These are phyloP conservation scores for Tremella yokohamensis DNA, from an alignment of 768 basidiomycete genomes.

Conservation along the genomic window DNA sequence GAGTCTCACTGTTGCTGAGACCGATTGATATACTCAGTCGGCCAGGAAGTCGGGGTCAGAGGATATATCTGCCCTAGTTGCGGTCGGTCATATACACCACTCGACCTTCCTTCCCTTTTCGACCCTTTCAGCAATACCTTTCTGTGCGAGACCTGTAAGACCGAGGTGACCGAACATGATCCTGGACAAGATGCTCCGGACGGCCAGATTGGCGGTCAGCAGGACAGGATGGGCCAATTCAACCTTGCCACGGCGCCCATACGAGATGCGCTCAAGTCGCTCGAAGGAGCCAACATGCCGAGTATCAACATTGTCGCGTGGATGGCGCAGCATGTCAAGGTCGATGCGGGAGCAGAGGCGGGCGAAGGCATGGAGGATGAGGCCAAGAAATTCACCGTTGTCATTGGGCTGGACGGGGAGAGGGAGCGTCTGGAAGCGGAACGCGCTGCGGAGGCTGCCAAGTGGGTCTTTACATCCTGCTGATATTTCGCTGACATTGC, in stretches of 20 bases:
- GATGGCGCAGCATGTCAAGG: slow-evolving; percentile 66
- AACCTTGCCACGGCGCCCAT: slow-evolving; percentile 86
- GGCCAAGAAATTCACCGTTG: slow-evolving; percentile 71
- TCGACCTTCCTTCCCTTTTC: slow-evolving; percentile 81
- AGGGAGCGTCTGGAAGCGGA: slow-evolving; percentile 69
- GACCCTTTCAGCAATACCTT: slow-evolving; percentile 66
- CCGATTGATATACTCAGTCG: not conserved
- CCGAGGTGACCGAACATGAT: slow-evolving; percentile 86
- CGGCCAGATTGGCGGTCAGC: slow-evolving; percentile 54
- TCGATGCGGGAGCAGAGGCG: slow-evolving; percentile 69
- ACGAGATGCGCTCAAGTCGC: slow-evolving; percentile 78
- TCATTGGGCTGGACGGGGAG: slow-evolving; percentile 65
- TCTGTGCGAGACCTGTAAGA: slow-evolving; percentile 77
- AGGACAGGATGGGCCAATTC: slow-evolving; percentile 94
- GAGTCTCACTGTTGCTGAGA: slow-evolving; percentile 35
- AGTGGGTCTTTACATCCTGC: slow-evolving; percentile 49
- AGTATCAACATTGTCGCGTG: slow-evolving; percentile 80
- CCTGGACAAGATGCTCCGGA: slow-evolving; percentile 56
- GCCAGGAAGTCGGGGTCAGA: slow-evolving; percentile 88
- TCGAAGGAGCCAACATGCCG: slow-evolving; percentile 65
- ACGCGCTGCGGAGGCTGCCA: slow-evolving; percentile 74
- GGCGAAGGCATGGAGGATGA: slow-evolving; percentile 50
- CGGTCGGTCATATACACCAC: slow-evolving; percentile 72
- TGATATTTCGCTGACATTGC: slow-evolving; percentile 6
- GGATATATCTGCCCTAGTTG: slow-evolving; percentile 96